phyloP scores from a whole-genome alignment of 768 basidiomycete species.

The Polyporus arcularius region DNA sequence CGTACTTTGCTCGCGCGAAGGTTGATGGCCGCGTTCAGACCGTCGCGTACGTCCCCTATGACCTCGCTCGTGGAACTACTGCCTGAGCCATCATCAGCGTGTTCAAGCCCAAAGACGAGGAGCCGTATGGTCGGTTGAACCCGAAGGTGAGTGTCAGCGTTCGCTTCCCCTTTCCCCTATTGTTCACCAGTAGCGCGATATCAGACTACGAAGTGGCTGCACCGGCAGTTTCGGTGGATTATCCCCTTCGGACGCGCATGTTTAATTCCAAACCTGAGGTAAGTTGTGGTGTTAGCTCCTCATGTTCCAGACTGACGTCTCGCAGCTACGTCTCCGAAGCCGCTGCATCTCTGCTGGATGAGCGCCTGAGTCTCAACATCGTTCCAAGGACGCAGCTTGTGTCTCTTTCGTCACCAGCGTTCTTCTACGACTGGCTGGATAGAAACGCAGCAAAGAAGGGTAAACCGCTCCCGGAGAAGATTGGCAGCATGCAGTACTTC shows the following conservation, averaged over 20 bases:
- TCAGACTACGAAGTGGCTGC: constrained; percentile 90
- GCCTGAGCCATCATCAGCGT: constrained; percentile 47
- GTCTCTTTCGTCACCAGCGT: constrained; percentile 74
- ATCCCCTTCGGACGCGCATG: constrained; percentile 90
- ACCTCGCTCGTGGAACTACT: no score
- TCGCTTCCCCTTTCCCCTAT: not conserved
- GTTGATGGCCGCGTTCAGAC: constrained; percentile 75
- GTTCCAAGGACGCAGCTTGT: constrained; percentile 87
- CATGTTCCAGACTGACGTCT: constrained; percentile 1
- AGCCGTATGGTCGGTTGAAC: constrained; percentile 86
- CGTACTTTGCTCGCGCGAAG: constrained; percentile 88
- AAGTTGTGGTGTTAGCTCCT: constrained; percentile 6
- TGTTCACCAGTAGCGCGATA: not conserved
- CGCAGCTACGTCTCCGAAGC: constrained; percentile 85
- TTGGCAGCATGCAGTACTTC: constrained; percentile 90
- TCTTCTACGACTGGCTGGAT: constrained; percentile 93
- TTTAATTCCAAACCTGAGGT: constrained; percentile 89
- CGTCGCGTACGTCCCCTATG: constrained; percentile 49
- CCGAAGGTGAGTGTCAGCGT: constrained; percentile 60
- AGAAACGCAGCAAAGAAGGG: constrained; percentile 81
- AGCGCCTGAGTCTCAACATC: constrained; percentile 70
- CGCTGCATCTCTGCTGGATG: constrained; percentile 82
- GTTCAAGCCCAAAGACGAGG: constrained; percentile 91
- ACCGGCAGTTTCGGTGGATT: constrained; percentile 85
- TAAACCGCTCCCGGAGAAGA: constrained; percentile 81